Evolutionary conservation across 495 filamentous ascomycete genomes (phyloP), one percentile per base, ranked within the genome.

Genomic region (Penicillium cosmopolitanum): DNA sequence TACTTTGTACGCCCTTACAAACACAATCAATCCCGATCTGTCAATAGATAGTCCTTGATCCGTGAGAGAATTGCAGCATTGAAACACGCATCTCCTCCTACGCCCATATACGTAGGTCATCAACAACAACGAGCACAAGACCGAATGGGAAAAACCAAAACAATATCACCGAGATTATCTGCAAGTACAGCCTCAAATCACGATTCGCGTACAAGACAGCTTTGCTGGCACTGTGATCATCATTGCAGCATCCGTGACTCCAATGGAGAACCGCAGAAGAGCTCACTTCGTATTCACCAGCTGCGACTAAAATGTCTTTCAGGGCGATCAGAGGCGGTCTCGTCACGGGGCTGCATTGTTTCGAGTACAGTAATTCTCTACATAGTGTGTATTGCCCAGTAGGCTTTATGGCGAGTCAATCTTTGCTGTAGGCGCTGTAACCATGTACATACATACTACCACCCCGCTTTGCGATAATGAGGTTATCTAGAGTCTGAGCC

Each of bases 241-340:
- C 33, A 21, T 10, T 51, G 51, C 50, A 55, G 36, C 9, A 38
- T 31, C 28, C 8, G 28, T 31, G 44, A 34, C 23, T 36, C 2
- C 4, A 23, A 36, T 44, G 25, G 40, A 61, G 28, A 61, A 19
- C 47, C 53, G 44, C 53, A 38, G 47, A 40, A 18, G 19, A 12
- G 9, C 12, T 33, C 15, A 31, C 25, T 19, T 43, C 57, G 57
- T 55, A 60, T 56, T 51, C 53, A 31, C 3, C 18, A 53, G 50
- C 52, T 51, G 63, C 16, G 46, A 43, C 60, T 59, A 25, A 46
- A 65, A 58, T 62, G 35, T 65, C 52, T 66, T 23, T 47, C 34
- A 31, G 9, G 7, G 16, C 43, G 38, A 50, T 18, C 8, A 31
- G 28, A 31, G 28, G 28, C 28, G 28, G 28, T 31, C 28, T 31